Conservation (phyloP, 2,329 filamentous ascomycete species). For the Rasamsonia emersonii region DNA sequence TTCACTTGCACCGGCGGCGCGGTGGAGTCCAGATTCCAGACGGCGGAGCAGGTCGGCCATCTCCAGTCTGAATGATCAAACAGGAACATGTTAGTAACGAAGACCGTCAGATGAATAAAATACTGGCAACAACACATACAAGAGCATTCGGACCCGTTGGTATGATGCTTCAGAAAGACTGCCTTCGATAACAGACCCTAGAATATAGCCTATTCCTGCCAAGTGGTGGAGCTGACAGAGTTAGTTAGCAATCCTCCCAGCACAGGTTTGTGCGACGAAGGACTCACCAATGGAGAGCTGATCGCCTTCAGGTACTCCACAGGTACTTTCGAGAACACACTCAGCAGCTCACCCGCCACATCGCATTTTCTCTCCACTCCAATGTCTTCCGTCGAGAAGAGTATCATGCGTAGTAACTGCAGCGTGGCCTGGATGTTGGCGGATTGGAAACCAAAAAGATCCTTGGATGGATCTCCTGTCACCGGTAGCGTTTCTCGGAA, state of each 20-base stretch:
- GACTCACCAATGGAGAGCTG: slow-evolving; percentile 35
- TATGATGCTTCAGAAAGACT: slow-evolving; percentile 36
- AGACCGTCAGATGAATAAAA: not conserved
- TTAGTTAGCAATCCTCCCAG: not conserved
- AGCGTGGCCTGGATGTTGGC: slow-evolving; percentile 44
- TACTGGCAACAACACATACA: slow-evolving; percentile 17
- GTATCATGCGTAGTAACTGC: slow-evolving; percentile 41
- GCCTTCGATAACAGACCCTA: slow-evolving; percentile 41
- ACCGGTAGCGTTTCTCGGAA: slow-evolving; percentile 18
- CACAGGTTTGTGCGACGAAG: not conserved
- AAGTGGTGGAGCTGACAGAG: slow-evolving; percentile 37
- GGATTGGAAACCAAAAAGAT: slow-evolving; percentile 41
- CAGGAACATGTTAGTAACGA: not conserved
- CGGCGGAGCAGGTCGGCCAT: slow-evolving; percentile 40
- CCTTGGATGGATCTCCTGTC: slow-evolving; percentile 23
- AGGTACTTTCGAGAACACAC: slow-evolving; percentile 36
- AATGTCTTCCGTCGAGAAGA: slow-evolving; percentile 29
- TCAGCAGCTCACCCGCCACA: slow-evolving; percentile 37
- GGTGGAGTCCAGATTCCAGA: slow-evolving; percentile 35
- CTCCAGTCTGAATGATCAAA: slow-evolving; percentile 16
- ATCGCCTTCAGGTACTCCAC: slow-evolving; percentile 40
- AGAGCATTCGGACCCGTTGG: slow-evolving; percentile 31
- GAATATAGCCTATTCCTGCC: slow-evolving; percentile 41
- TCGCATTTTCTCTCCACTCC: slow-evolving; percentile 38
- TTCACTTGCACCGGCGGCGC: slow-evolving; percentile 30